These are phyloP conservation scores for Fusarium robinianum DNA, from an alignment of 2,329 filamentous ascomycete genomes.

Conservation along the genomic window DNA sequence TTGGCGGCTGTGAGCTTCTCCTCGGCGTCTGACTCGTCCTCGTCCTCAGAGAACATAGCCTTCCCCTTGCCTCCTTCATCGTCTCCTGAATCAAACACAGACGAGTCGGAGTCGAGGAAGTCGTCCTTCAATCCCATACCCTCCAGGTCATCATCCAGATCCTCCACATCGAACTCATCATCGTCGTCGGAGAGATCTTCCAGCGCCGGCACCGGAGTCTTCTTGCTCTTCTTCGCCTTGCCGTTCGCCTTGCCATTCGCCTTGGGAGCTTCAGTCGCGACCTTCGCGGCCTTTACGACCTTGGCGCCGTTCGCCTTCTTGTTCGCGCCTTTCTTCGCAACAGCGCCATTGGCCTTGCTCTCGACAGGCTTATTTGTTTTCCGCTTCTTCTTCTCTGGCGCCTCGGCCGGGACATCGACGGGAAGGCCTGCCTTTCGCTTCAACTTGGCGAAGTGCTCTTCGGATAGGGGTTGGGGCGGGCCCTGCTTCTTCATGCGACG, in stretches of 20 bases:
- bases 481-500: slow-evolving; percentile 97
- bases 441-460: slow-evolving; percentile 73
- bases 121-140: slow-evolving; percentile 55
- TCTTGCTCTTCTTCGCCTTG: slow-evolving; percentile 42
- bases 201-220: slow-evolving; percentile 44
- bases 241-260: slow-evolving; percentile 36
- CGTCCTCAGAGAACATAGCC: slow-evolving; percentile 92
- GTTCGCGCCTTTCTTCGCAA: slow-evolving; percentile 35
- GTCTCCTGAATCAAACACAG: slow-evolving; percentile 74
- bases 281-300: slow-evolving; percentile 39
- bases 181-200: slow-evolving; percentile 53
- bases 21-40: slow-evolving; percentile 84
- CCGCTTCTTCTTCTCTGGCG: slow-evolving; percentile 66
- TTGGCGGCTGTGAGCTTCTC: slow-evolving; percentile 94
- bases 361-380: slow-evolving; percentile 43
- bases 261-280: no score
- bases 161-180: slow-evolving; percentile 51
- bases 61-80: slow-evolving; percentile 55
- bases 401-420: slow-evolving; percentile 61
- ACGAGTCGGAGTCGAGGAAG: slow-evolving; percentile 63
- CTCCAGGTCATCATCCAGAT: slow-evolving; percentile 50
- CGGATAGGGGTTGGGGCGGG: slow-evolving; percentile 78
- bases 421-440: slow-evolving; percentile 84
- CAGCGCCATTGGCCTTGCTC: slow-evolving; percentile 35
- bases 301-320: slow-evolving; percentile 43